Evolutionary conservation across 2,329 filamentous ascomycete genomes (phyloP).

Genomic region (Microsporum canis): DNA sequence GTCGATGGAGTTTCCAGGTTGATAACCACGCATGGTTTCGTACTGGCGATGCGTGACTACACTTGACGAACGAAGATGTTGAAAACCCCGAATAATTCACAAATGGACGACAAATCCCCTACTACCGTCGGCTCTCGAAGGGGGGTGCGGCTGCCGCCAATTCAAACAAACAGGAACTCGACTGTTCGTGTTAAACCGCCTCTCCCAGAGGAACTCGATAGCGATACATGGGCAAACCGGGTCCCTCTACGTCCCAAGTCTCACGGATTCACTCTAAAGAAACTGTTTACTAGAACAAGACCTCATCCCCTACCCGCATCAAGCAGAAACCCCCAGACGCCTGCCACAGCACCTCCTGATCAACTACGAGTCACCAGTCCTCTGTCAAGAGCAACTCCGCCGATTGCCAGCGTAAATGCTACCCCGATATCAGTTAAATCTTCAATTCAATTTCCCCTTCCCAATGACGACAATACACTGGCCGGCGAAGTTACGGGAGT

Average conservation of each 20-base stretch:
- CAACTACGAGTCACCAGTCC: neutral
- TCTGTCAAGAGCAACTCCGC: neutral
- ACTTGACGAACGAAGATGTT: neutral
- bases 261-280: constrained; percentile 29
- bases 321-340: constrained; percentile 21
- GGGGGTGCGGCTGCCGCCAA: constrained; percentile 26
- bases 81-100: neutral
- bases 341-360: constrained; percentile 25
- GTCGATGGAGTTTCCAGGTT: neutral
- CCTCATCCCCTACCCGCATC: constrained; percentile 17
- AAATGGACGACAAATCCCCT: constrained; percentile 10
- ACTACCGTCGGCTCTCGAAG: constrained; percentile 28
- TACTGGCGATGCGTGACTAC: neutral
- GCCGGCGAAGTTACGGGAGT: constrained; percentile 19
- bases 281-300: constrained; percentile 29
- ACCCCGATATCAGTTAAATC: constrained; percentile 3
- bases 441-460: constrained; percentile 16
- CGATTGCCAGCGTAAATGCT: neutral
- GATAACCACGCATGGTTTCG: neutral
- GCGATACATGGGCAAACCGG: constrained; percentile 20
- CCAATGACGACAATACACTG: constrained; percentile 17
- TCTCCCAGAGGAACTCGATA: constrained; percentile 20
- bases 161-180: constrained; percentile 23
- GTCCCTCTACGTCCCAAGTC: constrained; percentile 27
- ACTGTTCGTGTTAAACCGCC: constrained; percentile 12